These are phyloP conservation scores for Penicillium sp. DNA, from an alignment of 2,329 filamentous ascomycete genomes.

Conservation along the genomic window DNA sequence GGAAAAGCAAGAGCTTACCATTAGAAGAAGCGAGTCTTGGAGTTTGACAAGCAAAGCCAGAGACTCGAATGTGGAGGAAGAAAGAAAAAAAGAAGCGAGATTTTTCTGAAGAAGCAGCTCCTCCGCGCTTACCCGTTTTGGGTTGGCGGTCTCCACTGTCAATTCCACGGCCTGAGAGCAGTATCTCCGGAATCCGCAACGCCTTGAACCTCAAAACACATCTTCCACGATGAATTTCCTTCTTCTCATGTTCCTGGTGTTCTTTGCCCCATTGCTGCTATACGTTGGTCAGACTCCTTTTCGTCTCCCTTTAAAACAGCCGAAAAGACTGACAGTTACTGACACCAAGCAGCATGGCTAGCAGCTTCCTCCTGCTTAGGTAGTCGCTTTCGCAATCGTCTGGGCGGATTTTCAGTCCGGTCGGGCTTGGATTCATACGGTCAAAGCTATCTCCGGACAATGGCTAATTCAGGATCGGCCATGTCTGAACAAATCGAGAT, in stretches of 20 bases:
- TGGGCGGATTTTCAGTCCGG: constrained; percentile 46
- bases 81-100: constrained; percentile 19
- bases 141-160: constrained; percentile 3
- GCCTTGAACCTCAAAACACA: background rate
- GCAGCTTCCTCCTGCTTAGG: constrained; percentile 58
- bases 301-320: background rate
- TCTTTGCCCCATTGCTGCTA: constrained; percentile 39
- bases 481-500: constrained; percentile 65
- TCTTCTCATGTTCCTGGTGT: constrained; percentile 35
- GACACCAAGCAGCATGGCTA: constrained; percentile 46
- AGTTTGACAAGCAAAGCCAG: constrained; percentile 32
- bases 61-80: constrained; percentile 14
- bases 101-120: constrained; percentile 15
- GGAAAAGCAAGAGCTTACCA: constrained; percentile 28
- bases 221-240: constrained; percentile 34
- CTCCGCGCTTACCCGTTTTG: constrained; percentile 14
- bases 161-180: background rate
- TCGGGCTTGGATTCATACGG: constrained; percentile 52
- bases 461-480: constrained; percentile 54
- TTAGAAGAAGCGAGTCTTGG: constrained; percentile 22
- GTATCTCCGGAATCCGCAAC: background rate
- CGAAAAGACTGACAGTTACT: constrained; percentile 8
- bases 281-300: constrained; percentile 31
- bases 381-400: constrained; percentile 51
- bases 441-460: constrained; percentile 56